Percentiles rank a stretch among this genome's conserved stretches.
Conservation (phyloP, 129 eudicot genomes). For the Arctium minus region DNA sequence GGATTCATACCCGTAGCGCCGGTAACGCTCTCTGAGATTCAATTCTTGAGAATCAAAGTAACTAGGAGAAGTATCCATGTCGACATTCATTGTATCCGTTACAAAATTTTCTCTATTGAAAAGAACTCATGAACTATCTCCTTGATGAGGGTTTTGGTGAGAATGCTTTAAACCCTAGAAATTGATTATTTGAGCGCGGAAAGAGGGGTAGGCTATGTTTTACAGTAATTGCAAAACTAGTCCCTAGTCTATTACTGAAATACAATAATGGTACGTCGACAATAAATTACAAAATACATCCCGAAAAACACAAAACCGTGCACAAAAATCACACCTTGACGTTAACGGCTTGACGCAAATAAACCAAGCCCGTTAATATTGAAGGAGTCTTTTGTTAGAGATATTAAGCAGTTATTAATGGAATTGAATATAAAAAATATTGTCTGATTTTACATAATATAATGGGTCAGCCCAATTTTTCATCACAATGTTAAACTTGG, state of each 20-base stretch:
- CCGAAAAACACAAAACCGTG: background rate
- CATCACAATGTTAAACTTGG: no score
- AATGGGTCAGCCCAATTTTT: no score
- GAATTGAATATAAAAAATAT: no score
- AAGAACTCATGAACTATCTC: background rate
- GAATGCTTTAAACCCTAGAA: conserved; percentile 31
- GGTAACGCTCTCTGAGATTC: conserved; percentile 60
- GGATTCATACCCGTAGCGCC: conserved; percentile 76
- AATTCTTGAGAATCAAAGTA: conserved; percentile 63
- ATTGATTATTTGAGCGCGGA: conserved; percentile 32
- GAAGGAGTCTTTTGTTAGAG: no score
- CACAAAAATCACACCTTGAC: background rate
- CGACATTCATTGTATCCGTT: conserved; percentile 50
- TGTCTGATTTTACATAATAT: no score
- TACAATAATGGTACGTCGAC: background rate
- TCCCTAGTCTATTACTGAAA: background rate
- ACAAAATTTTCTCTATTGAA: background rate
- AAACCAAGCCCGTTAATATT: no score
- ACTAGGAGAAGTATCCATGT: conserved; percentile 80
- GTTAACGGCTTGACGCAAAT: no score
- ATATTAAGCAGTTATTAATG: no score
- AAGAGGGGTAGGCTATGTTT: background rate
- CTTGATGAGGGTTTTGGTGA: conserved; percentile 10
- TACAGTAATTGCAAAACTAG: background rate
- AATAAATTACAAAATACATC: background rate